Base-by-base conservation (phyloP, 495 filamentous ascomycete species). In the Hyaloscypha variabilis region DNA sequence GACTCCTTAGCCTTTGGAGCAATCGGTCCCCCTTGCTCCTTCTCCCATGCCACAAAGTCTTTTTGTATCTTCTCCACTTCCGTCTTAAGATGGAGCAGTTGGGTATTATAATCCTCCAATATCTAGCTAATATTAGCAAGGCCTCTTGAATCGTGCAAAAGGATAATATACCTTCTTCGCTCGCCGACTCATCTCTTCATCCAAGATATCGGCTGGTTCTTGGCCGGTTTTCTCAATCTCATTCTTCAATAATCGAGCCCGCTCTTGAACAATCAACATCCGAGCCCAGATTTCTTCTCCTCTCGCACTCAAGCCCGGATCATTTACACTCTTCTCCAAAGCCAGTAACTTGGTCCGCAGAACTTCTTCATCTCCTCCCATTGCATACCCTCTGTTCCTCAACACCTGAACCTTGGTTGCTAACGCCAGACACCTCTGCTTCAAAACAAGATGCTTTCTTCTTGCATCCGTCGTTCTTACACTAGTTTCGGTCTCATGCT, bases 261-360 rank as follows among this genome's bases (percentile, higher is more conserved):
- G 85, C 66, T 94, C 92, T 68, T 91, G 81, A 39, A 97, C 86
- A 28, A 88, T 88, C 61, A 96, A 85, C 84, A 99, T 90, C 34
- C 96, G 82, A 39, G 95, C 96, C 95, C 95, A 99, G 57, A 99
- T 90, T 79, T 99, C 95, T 76, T 99, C 95, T 59, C 87, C 87
- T 62, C 93, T 80, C 5, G 93, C 94, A 58, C 83, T 88, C 53
- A 97, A 80, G 21, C 88, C 88, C 2, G 96, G 94, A 77, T 99
- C 96, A 61, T 90, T 89, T 19, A 94, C 85, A 21, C 77, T 77
- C 68, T 85, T 86, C 72, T 97, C 92, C 67, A 99, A 82, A 55
- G 81, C 77, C 53, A 87, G 72, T 34, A 99, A 81, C 76, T 95
- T 93, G 76, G 91, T 90, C 82, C 90, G 92, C 62, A 99, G 77